A percentile compares a stretch with the other conserved stretches of the same genome.
phyloP scores from a whole-genome alignment of 441 rosid species.

The Pelargonium citronellum region DNA sequence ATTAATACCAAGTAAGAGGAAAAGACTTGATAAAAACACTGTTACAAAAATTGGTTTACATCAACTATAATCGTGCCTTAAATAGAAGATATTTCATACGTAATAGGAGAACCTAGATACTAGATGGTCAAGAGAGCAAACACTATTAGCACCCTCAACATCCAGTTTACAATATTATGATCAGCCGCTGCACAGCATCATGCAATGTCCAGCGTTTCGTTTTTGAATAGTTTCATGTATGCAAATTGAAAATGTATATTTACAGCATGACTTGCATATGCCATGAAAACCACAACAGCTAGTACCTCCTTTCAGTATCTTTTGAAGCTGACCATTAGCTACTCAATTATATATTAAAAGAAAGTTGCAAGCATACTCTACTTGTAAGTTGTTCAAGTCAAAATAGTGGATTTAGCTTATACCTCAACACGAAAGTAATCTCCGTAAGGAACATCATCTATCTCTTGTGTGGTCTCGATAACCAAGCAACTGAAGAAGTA shows the following conservation, averaged over 20 bases:
- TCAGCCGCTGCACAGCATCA: too few relatives aligned
- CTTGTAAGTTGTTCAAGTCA: background rate
- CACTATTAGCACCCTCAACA: too few relatives aligned
- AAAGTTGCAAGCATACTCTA: background rate
- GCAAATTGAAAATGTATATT: background rate
- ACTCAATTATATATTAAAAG: background rate
- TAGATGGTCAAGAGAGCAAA: too few relatives aligned
- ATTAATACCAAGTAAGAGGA: too few relatives aligned
- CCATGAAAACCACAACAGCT: background rate
- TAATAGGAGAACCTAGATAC: too few relatives aligned
- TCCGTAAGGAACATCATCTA: slow-evolving; percentile 81
- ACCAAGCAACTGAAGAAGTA: slow-evolving; percentile 61
- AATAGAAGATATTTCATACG: too few relatives aligned
- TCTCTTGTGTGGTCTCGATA: slow-evolving; percentile 78
- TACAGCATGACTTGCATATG: background rate
- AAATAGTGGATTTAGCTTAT: slow-evolving; percentile 23
- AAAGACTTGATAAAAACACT: too few relatives aligned
- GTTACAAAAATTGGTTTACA: too few relatives aligned
- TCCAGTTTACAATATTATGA: too few relatives aligned
- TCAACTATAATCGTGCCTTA: too few relatives aligned
- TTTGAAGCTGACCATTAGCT: background rate
- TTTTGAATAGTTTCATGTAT: background rate
- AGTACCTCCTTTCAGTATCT: background rate
- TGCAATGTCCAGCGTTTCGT: too few relatives aligned
- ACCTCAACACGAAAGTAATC: slow-evolving; percentile 93